Evolutionary conservation across 139 green algal genomes (phyloP), one percentile per base, ranked within the genome.

Genomic region (Eudorina sp.): DNA sequence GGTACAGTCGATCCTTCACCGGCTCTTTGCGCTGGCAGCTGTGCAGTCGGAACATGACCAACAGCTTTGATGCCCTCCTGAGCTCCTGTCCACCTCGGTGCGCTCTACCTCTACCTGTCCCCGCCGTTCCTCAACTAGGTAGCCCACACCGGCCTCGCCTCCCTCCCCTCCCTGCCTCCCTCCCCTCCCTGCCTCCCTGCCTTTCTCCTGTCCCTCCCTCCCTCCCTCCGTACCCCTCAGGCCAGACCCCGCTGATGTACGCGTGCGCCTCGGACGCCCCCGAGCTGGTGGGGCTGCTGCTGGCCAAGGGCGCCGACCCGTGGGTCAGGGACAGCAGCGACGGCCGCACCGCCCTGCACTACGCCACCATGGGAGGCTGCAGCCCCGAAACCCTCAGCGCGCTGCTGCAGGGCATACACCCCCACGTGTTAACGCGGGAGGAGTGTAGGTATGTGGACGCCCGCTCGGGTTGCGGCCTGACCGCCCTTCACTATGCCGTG

Each of bases 201-300:
- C 21, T 18, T 36, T 38, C 66, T 29, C 13, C 4, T 23, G 29
- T 25, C 34, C 11, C 21, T n/a, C 31, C 14, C 75, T 9, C 1
- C 21, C 9, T 36, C 69, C 36, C 68, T 13, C 6, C 21, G 18
- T 6, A 11, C 40, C 70, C 41, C 40, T 7, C 73, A 85, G 78
- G 78, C 58, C 89, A 92, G 84, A 92, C 89, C 11, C 89, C 89
- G 1, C 79, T 92, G 51, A 92, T 92, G 89, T 90, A 89, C 75
- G 89, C 84, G 5, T 88, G 84, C 29, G 70, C 60, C 46, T 55
- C 84, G 23, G 84, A 79, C n/a, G 23, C 64, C 29, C 78, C 83
- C 2, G 83, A 90, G 77, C 68, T 87, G 18, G 53, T 90, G 1
- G 25, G 11, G 16, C 64, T 88, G 27, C 83, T 92, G 21, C 62